These are phyloP conservation scores for Wickerhamomyces kurtzmanii DNA, from an alignment of 805 yeast genomes.

Conservation along the genomic window DNA sequence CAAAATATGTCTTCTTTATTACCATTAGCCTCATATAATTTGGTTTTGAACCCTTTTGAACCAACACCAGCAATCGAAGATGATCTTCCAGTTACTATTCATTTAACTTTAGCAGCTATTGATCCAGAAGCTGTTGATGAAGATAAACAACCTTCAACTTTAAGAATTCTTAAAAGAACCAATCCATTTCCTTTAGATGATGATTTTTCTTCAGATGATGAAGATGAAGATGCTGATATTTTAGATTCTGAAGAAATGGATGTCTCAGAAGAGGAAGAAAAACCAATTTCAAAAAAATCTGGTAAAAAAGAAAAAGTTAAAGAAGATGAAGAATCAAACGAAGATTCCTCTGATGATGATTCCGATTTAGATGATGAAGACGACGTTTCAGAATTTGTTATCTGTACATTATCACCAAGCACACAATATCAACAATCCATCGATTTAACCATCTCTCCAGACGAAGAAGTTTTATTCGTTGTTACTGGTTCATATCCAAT, in stretches of 20 bases:
- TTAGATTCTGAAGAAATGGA: slow-evolving; percentile 25
- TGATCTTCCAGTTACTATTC: slow-evolving; percentile 82
- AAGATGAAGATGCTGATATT: slow-evolving; percentile 33
- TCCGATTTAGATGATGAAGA: slow-evolving; percentile 58
- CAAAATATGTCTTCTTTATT: slow-evolving; percentile 59
- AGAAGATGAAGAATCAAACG: slow-evolving; percentile 38
- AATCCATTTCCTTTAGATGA: slow-evolving; percentile 38
- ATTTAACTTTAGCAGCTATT: slow-evolving; percentile 90
- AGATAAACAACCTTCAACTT: slow-evolving; percentile 74
- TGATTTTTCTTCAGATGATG: slow-evolving; percentile 33
- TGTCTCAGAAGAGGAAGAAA: slow-evolving; percentile 20
- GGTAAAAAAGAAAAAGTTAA: slow-evolving; percentile 37
- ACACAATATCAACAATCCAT: slow-evolving; percentile 80
- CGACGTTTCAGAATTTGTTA: slow-evolving; percentile 73
- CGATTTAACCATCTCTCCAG: slow-evolving; percentile 85
- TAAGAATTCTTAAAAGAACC: slow-evolving; percentile 75
- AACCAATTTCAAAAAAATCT: slow-evolving; percentile 19
- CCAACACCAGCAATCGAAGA: slow-evolving; percentile 83
- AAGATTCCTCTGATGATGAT: slow-evolving; percentile 42
- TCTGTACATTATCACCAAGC: slow-evolving; percentile 87
- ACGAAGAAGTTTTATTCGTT: slow-evolving; percentile 88
- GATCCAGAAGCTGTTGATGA: slow-evolving; percentile 80
- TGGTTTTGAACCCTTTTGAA: slow-evolving; percentile 77
- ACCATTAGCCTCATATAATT: slow-evolving; percentile 81
- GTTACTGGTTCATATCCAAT: slow-evolving; percentile 94